Base-by-base conservation (phyloP, 2,329 filamentous ascomycete genomes). In the Fusarium solani-melongenae region DNA sequence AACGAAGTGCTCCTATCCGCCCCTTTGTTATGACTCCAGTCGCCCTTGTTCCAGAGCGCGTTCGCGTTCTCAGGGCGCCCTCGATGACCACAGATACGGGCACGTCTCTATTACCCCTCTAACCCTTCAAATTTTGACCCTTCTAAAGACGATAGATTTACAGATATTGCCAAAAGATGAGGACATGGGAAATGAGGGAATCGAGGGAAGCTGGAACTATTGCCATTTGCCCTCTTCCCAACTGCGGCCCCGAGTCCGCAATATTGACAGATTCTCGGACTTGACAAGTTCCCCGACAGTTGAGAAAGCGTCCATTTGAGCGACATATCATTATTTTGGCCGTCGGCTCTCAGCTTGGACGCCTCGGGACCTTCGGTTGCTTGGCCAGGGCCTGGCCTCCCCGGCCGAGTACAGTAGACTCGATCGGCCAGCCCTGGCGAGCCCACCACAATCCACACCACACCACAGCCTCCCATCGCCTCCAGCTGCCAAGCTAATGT, bases 21-120 rank as follows among this genome's bases (percentile, higher is more conserved):
- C 71, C 71, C 71, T 74, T 74, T 74, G 72, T 74, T 74, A 67
- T 74, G 69, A 57, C 62, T 56, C 62, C 58, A 67, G 34, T 59
- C 56, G 24, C 71, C 71, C 71, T 74, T 69, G 61, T 57, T 34
- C 39, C 36, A 38, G 9, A 57, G 34, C 71, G 61, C 62, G 65
- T 64, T 31, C 68, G 61, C 31, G 71, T 66, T 74, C 33, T 22
- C 46, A 66, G 65, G 72, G 69, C 55, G 56, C 20, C 20, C 12
- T 64, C 44, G 49, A 72, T 46, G 39, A 67, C 53, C 10, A 53
- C 6, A 53, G 62, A 70, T 31, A 41, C 46, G 51, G 55, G 63
- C 44, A 53, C 29, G 56, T 44, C 44, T 29, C 20, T 57, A 67
- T 62, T 55, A 24, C 66, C 61, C 67, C 51, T 74, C 67, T 36